Base-by-base conservation (phyloP, 768 basidiomycete species). In the Trametes villosa region DNA sequence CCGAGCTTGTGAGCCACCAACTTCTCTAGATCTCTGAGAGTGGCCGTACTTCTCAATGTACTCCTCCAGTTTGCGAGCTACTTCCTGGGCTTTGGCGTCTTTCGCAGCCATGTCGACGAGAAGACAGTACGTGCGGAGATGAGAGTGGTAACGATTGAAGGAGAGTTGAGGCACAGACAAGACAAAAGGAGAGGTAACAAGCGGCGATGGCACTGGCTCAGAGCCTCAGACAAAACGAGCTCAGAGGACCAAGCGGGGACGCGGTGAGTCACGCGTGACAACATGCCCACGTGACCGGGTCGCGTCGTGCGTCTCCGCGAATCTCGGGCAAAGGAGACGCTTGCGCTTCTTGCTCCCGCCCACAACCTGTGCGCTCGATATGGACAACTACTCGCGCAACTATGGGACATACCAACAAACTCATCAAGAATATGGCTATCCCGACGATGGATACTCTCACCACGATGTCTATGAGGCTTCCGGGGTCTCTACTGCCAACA, bases 41-140 rank as follows among this genome's bases (percentile, higher is more conserved):
- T 56, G 49, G 56, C 68, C 76, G 60, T 65, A 89, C 91, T 87
- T 91, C 71, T 90, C 87, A 55, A 91, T 89, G 69, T 88, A 91
- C 71, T 92, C 89, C 66, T 91, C 86, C 24, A 89, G 48, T 59
- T 73, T 74, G 49, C 69, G 68, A 34, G 67, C 64, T 29, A 68
- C 70, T 17, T 66, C 59, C 15, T 58, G 55, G 13, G 65, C 60
- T 48, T 73, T 68, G 36, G 66, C 61, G 20, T 60, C 64, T 27
- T 67, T 67, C 13, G 66, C 50, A 33, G 52, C 62, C 62, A 63
- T 63, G 17, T 11, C 36, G 33, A 22, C 13, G 30, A 48, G 24
- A 11, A 1, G 22, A 34, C 20, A 4, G 13, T 27, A 6, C 18
- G 26, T n/a, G n/a, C 17, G 13, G 22, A 20, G 29, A 30, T 24